Conservation (phyloP, 2,329 filamentous ascomycete species). For the Sporothrix humicola region DNA sequence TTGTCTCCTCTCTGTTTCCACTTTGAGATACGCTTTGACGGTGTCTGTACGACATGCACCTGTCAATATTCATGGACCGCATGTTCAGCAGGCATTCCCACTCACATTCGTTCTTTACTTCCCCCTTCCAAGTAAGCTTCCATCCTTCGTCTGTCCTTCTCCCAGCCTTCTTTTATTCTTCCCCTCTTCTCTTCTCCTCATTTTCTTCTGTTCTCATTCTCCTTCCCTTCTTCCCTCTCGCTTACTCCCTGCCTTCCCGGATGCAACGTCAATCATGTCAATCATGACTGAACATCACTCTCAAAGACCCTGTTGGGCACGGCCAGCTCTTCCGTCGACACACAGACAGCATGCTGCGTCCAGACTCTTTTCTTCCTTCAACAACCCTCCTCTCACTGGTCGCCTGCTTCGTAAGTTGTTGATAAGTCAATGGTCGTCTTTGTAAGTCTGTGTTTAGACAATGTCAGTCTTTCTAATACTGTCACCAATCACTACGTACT, state of each 20-base stretch:
- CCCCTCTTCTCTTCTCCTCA: background rate
- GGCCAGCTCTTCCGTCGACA: no score
- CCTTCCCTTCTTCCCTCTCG: background rate
- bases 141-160: background rate
- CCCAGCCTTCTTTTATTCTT: background rate
- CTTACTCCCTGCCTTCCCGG: conserved; percentile 9
- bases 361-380: background rate
- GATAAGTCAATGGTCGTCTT: background rate
- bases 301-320: background rate
- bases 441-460: no score
- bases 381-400: background rate
- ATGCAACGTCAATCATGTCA: background rate
- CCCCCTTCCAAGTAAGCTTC: background rate
- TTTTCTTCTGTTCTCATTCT: conserved; percentile 22
- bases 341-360: no score
- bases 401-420: background rate
- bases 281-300: background rate
- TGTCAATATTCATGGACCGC: no score
- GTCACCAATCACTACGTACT: background rate
- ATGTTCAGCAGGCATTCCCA: no score
- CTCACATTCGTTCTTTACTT: background rate
- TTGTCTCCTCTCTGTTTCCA: background rate
- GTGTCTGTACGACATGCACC: no score
- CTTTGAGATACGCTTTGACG: background rate
- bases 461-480: background rate